Percentiles rank a stretch among this genome's conserved stretches.
These are phyloP conservation scores for Kluyveromyces nonfermentans DNA, from an alignment of 805 yeast species.

Conservation along the genomic window DNA sequence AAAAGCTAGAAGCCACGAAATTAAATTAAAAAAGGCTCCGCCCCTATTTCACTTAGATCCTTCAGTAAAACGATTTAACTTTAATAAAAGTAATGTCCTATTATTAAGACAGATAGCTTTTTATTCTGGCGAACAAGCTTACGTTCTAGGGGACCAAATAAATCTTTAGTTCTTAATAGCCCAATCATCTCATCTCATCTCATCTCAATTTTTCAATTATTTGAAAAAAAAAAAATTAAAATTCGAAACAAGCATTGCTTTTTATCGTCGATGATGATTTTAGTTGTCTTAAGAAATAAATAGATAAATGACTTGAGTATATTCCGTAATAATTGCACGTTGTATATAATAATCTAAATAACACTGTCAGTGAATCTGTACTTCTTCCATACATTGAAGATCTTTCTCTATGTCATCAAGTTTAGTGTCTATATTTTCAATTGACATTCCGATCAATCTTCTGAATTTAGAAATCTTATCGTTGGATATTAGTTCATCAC, in stretches of 20 bases:
- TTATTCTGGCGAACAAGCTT: neutral
- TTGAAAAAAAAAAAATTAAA: slow-evolving; percentile 1
- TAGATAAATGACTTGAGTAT: too few relatives aligned
- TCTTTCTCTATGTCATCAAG: slow-evolving; percentile 65
- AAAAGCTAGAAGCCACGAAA: neutral
- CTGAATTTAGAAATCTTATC: slow-evolving; percentile 71
- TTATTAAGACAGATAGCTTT: neutral
- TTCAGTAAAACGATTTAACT: neutral
- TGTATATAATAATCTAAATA: neutral
- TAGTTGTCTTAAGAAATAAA: too few relatives aligned
- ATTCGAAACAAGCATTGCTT: slow-evolving; percentile 3
- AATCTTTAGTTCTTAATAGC: neutral
- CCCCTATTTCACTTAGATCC: neutral
- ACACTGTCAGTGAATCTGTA: neutral
- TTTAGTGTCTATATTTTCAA: slow-evolving; percentile 72
- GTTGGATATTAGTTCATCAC: slow-evolving; percentile 35
- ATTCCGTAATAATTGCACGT: too few relatives aligned
- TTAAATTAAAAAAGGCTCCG: neutral
- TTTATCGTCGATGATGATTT: neutral
- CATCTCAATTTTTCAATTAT: slow-evolving; percentile 10
- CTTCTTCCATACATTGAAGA: slow-evolving; percentile 14
- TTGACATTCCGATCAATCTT: slow-evolving; percentile 64
- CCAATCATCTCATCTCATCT: slow-evolving; percentile 24
- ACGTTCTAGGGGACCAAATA: neutral
- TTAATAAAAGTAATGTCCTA: neutral